Evolutionary conservation across 2,329 filamentous ascomycete genomes (phyloP), one percentile per base, ranked within the genome.

Genomic region (Alternaria viburni): DNA sequence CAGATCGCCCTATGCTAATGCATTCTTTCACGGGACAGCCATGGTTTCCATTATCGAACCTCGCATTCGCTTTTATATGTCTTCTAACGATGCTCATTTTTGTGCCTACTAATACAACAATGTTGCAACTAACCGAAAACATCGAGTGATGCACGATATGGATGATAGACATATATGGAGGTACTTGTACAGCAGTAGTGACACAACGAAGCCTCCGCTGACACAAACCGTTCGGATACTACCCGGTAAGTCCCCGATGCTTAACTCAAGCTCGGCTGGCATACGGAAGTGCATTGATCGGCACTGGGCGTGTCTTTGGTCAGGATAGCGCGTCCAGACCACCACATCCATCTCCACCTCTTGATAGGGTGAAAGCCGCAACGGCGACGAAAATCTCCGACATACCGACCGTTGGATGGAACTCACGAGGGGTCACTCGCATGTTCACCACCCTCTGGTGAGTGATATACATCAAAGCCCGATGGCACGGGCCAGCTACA

Each of bases 371-470:
- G 43, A 19, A 44, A 51, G 52, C 15, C 36, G 23, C 36, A 61
- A 67, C 69, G 71, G 71, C 58, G 46, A 59, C 45, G 55, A 26
- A 49, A 63, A 43, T 43, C 56, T 28, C 70, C 71, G 69, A 71
- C 54, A 60, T 46, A 63, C 70, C 71, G 67, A 63, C 46, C 54
- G 54, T 63, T 64, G 17, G 41, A 56, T 62, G 59, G 43, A 54
- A 52, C 45, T 50, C 47, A 59, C 52, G 61, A 58, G 41, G 57
- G 60, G 61, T 44, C 44, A 19, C 45, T 60, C 51, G 49, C 25
- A 51, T 28, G 47, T 44, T 54, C 46, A 46, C 54, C 50, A 57
- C 26, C 21, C 57, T 26, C 25, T 43, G 26, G 51, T 12, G 30
- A 50, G 30, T 62, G 57, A 25, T 32, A 49, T n/a, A 61, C 60